A percentile compares a stretch with the other conserved stretches of the same genome.
phyloP scores from a whole-genome alignment of 1,284 basidiomycete species.

The Kalmanozyma brasiliensis region DNA sequence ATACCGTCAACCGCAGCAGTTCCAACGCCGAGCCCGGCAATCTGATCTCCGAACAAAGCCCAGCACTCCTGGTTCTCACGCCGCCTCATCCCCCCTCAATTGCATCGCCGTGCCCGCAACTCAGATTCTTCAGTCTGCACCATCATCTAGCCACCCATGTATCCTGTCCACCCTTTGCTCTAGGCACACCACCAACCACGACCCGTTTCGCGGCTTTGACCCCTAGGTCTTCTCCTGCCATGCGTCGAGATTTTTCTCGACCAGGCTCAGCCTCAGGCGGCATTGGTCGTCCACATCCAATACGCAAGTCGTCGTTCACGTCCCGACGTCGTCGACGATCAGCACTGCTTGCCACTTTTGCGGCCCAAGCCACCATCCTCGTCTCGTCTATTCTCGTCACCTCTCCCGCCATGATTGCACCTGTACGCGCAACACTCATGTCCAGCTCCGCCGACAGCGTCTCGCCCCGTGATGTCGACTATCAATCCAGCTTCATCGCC shows the following conservation, averaged over 20 bases:
- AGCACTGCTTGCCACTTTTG: conserved; percentile 15
- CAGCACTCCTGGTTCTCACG: no score
- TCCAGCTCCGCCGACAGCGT: background rate
- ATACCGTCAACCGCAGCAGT: no score
- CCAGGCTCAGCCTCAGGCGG: conserved; percentile 4
- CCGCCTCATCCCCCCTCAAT: background rate
- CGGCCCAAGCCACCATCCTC: conserved; percentile 31
- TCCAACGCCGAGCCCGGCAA: no score
- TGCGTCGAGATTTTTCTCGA: conserved; percentile 23
- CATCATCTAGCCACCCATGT: conserved; percentile 7
- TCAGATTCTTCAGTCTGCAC: no score
- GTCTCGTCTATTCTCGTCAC: conserved; percentile 50
- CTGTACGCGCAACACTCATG: conserved; percentile 11
- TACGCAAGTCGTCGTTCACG: no score
- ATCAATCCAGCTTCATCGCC: conserved; percentile 8
- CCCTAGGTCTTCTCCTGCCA: conserved; percentile 8
- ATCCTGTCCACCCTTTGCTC: no score
- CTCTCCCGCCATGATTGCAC: conserved; percentile 37
- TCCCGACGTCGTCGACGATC: conserved; percentile 16
- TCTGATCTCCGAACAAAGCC: no score
- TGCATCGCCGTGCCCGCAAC: no score
- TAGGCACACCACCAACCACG: conserved; percentile 1
- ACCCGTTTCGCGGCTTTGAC: conserved; percentile 10
- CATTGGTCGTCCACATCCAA: background rate
- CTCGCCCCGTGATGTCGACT: background rate